A percentile compares a stretch with the other conserved stretches of the same genome.
These are phyloP conservation scores for Pyricularia sp. DNA, from an alignment of 2,329 filamentous ascomycete genomes.

Conservation along the genomic window DNA sequence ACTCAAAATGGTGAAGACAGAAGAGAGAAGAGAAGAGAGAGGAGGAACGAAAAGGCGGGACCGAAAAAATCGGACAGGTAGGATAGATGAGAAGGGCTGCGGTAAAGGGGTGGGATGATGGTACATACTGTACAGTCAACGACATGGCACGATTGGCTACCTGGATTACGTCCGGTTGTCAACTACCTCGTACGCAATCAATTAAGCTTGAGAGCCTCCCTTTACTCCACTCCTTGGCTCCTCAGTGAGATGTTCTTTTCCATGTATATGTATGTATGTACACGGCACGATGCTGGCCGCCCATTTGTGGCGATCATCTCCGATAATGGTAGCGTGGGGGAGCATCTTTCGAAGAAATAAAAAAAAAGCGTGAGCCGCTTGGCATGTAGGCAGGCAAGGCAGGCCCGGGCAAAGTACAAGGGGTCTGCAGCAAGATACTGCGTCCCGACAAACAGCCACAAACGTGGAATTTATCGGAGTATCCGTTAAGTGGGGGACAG, in stretches of 20 bases:
- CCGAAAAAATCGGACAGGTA: background rate
- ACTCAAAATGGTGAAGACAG: constrained; percentile 4
- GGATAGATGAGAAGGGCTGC: background rate
- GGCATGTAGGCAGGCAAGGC: background rate
- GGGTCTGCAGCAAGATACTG: background rate
- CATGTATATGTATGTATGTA: background rate
- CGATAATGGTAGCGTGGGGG: background rate
- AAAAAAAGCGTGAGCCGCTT: background rate
- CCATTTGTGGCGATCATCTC: background rate
- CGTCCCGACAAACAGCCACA: too few species aligned
- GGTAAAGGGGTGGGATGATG: background rate
- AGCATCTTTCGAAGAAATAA: background rate
- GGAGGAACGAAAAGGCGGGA: constrained; percentile 9
- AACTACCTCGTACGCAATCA: background rate
- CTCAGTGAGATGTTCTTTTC: background rate
- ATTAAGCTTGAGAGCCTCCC: background rate
- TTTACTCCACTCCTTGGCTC: background rate
- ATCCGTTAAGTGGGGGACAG: too few species aligned
- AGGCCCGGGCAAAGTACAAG: background rate
- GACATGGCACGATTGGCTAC: background rate
- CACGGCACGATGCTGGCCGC: background rate
- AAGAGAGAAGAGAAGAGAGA: constrained; percentile 1
- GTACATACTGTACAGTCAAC: background rate
- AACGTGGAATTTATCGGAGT: too few species aligned
- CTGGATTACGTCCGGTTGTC: too few species aligned